Base-by-base conservation (phyloP, 2,329 filamentous ascomycete genomes). In the Lasiodiplodia citricola region DNA sequence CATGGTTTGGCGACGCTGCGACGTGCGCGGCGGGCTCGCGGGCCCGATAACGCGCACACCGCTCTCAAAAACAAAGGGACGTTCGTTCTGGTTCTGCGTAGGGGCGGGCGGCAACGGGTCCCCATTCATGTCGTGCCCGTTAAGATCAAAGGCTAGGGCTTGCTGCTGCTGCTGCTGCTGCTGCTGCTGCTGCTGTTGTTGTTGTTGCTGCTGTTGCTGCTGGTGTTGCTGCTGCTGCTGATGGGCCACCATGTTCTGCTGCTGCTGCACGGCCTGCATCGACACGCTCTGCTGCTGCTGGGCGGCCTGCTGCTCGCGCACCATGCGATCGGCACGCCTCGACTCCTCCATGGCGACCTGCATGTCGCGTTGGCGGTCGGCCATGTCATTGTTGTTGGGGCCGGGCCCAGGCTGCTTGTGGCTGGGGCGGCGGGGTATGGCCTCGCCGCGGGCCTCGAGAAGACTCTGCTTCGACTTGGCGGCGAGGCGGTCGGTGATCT, bases 91-190 rank as follows among this genome's bases (percentile, higher is more conserved):
- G 16, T 51, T 44, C 13, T 35, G 66, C 5, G 35, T 8, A 13
- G 66, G 57, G 23, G 37, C 57, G 11, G 50, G 21, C 18, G 57
- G 66, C 23, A 68, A 4, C 11, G 66, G 66, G n/a, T 68, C 66
- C 3, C 66, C 66, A 47, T 64, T 68, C 50, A 68, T 56, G 28
- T 64, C 66, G n/a, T 68, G 57, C 47, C 66, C 66, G 38, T 68
- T 55, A 10, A 68, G 60, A 52, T 68, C 66, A 37, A 68, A 68
- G 6, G 23, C 37, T 3, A 68, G 66, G 16, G 51, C 50, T 44
- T 64, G 70, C 55, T 74, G 74, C 69, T 65, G 62, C 21, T 72
- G 73, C n/a, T 56, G 67, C 67, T 70, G 74, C 52, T 55, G 64
- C 7, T 65, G 62, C 2, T 65, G 62, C 4, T 65, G 62, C 5